Base-by-base conservation (phyloP, 176 grass and related monocot genomes). In the Juncus inflexus region DNA sequence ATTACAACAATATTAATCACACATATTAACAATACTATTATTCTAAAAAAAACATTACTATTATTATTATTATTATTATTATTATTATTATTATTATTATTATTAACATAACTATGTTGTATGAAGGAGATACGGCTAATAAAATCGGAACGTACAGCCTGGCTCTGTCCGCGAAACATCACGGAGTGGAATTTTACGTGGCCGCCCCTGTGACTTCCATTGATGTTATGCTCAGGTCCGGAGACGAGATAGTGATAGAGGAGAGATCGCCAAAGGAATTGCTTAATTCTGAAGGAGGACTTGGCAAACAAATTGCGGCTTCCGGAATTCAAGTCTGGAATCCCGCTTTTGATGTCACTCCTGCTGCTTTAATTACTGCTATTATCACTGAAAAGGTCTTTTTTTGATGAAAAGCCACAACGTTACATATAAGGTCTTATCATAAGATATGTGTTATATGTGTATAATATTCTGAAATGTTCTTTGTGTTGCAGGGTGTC, bases 71-170 rank as follows among this genome's bases (percentile, higher is more conserved):
- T 28, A 28, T 28, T 28, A 28, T 28, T 28, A 28, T 28, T 28
- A 28, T 28, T 28, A 28, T 28, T 28, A 28, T 28, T 28, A 28
- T 28, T 28, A 28, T 28, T 28, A 36, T n/a, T 70, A 55, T 56
- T 8, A 9, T 54, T 65, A 37, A 6, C 12, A 6, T 28, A 52
- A 65, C 38, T 55, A 37, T n/a, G n/a, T 37, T 37, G 62, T 42
- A 36, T 12, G 11, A 65, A 97, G 92, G 92, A 86, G 92, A 97
- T 53, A 97, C 92, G 0, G 92, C 92, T 42, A 97, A 97, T 69
- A 97, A 97, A 82, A 97, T 97, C 14, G 92, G 92, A 58, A 97
- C 92, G 42, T 97, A 97, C 77, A 91, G 69, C 67, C 84, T 91
- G 9, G 80, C 87, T 12, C 73, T 91, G 63, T 75, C 73, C n/a